A percentile compares a stretch with the other conserved stretches of the same genome.
Conservation (phyloP, 148 eudicot genomes). For the Persicaria tinctoria region DNA sequence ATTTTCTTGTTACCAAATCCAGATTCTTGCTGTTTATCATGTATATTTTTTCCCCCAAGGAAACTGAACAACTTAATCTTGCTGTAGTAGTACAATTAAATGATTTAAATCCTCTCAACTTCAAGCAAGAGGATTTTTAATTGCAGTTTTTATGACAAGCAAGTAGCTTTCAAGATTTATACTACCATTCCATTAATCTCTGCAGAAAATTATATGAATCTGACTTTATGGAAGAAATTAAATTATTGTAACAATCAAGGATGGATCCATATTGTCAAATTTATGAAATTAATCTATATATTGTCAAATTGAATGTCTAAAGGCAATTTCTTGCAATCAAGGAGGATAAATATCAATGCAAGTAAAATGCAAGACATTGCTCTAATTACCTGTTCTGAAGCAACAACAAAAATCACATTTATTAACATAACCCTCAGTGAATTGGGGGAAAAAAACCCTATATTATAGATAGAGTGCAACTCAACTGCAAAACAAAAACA, state of each 20-base stretch:
- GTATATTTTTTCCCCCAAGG: not conserved
- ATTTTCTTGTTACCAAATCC: not conserved
- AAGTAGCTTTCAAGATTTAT: too few species aligned
- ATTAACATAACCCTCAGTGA: not conserved
- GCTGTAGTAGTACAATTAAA: not conserved
- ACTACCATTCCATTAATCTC: too few species aligned
- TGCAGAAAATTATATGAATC: too few species aligned
- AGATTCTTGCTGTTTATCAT: not conserved
- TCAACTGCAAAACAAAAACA: not conserved
- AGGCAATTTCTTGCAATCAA: too few species aligned
- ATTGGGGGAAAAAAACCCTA: not conserved
- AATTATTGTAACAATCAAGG: too few species aligned
- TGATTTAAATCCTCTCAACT: not conserved
- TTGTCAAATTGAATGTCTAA: not conserved
- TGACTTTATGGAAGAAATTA: too few species aligned
- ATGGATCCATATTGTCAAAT: too few species aligned
- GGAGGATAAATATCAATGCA: not conserved
- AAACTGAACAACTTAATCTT: not conserved
- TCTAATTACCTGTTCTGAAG: not conserved
- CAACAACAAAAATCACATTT: constrained; percentile 8
- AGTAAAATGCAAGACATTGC: constrained; percentile 1
- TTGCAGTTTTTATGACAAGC: too few species aligned
- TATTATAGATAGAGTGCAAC: not conserved
- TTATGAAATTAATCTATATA: not conserved
- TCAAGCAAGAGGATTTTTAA: too few species aligned